Evolutionary conservation across 140 eudicot genomes (phyloP), one percentile per base, ranked within the genome.

Genomic region (Anethum foeniculum): DNA sequence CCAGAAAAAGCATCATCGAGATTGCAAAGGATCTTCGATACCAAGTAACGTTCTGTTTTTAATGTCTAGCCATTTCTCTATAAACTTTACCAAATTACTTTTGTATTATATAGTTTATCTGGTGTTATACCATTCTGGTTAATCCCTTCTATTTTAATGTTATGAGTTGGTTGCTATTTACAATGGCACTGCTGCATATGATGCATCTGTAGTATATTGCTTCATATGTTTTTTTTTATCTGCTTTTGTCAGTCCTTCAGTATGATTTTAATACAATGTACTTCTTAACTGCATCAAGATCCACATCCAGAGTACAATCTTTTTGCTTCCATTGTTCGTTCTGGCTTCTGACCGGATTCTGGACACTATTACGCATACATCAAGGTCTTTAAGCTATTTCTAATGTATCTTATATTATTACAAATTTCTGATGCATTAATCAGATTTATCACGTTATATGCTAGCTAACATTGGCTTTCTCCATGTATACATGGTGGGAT

Each of bases 341-440:
- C 98, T 43, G 99, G 99, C 71, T 86, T 83, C 81, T 93, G 98
- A 38, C 97, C 98, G 9, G 98, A 96, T 87, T 93, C 99, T 43
- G 99, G 99, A 71, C 99, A 96, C 85, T 96, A 96, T 81, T 96
- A 93, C 81, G 98, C 99, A 48, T 96, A 92, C 86, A 90, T 96
- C 88, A 96, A 96, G 99, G 99, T 96, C 77, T 72, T 44, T 58
- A n/a, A 25, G 32, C 77, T 44, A 52, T 14, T 80, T 47, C 68
- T 75, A 75, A 54, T 74, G 49, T 54, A 41, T 21, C 86, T 64
- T 18, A 38, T 69, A 15, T 47, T 28, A 16, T 75, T 75, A 12
- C 21, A 6, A 28, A 25, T 75, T 41, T 64, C 38, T 75, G 47
- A 23, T 82, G 41, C 52, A 15, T 46, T 21, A 2, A 18, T 23